These are phyloP conservation scores for Schoenoplectus triqueter DNA, from an alignment of 202 grass and related monocot genomes.

Conservation along the genomic window DNA sequence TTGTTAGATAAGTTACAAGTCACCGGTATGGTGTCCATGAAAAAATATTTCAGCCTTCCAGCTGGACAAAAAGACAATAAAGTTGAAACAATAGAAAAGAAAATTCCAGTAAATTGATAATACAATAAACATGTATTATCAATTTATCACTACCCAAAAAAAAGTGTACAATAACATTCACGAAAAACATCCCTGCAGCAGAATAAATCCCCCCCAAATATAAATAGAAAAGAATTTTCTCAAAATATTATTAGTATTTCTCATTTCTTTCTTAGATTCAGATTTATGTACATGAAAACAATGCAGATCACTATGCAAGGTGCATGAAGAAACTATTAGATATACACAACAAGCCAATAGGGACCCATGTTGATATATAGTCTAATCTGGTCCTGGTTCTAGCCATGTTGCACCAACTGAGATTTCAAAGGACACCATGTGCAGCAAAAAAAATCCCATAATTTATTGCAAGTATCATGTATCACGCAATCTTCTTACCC, in stretches of 20 bases:
- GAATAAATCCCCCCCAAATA: too few relatives aligned
- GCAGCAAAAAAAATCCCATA: constrained; percentile 18
- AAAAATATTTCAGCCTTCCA: too few relatives aligned
- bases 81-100: too few relatives aligned
- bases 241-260: background rate
- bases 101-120: too few relatives aligned
- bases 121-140: too few relatives aligned
- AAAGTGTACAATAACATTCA: too few relatives aligned
- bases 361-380: background rate
- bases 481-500: background rate
- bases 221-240: background rate
- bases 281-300: constrained; percentile 1
- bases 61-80: too few relatives aligned
- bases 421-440: constrained; percentile 38
- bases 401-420: constrained; percentile 33
- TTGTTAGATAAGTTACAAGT: too few relatives aligned
- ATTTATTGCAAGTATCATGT: constrained; percentile 15
- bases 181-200: too few relatives aligned
- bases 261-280: background rate
- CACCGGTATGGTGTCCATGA: too few relatives aligned
- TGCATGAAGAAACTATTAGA: constrained; percentile 23
- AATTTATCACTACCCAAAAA: too few relatives aligned
- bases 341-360: background rate
- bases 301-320: background rate
- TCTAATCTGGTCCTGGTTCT: constrained; percentile 12